phyloP scores from a whole-genome alignment of 495 filamentous ascomycete species.

The Thermochaetoides thermophila region DNA sequence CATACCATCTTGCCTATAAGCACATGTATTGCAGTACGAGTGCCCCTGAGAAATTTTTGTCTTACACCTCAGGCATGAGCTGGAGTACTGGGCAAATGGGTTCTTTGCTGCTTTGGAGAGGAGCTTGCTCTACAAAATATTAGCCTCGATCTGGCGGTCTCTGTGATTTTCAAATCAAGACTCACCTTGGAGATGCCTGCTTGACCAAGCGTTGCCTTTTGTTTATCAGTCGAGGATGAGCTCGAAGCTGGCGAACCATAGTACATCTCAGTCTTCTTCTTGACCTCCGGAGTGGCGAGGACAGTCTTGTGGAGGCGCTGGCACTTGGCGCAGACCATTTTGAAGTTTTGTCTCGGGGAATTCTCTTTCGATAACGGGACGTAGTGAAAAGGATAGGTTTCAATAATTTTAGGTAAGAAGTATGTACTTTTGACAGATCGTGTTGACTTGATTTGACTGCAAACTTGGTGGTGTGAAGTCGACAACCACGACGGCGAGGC shows the following conservation, averaged over 20 bases:
- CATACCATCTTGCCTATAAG: slow-evolving; percentile 49
- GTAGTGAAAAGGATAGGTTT: too few relatives aligned
- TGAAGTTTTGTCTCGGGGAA: too few relatives aligned
- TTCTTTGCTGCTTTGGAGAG: slow-evolving; percentile 54
- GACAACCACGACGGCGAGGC: too few relatives aligned
- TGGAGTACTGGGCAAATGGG: slow-evolving; percentile 51
- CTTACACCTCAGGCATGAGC: slow-evolving; percentile 46
- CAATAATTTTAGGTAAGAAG: too few relatives aligned
- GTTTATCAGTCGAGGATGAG: slow-evolving; percentile 26
- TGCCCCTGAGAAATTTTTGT: slow-evolving; percentile 49
- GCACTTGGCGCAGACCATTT: slow-evolving; percentile 59
- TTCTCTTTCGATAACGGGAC: too few relatives aligned
- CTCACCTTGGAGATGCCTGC: slow-evolving; percentile 40
- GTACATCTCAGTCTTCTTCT: slow-evolving; percentile 60
- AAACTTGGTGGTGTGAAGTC: too few relatives aligned
- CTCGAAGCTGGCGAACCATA: slow-evolving; percentile 42
- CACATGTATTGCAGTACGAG: slow-evolving; percentile 50
- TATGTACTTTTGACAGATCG: too few relatives aligned
- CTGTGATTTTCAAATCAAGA: too few relatives aligned
- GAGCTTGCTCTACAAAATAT: slow-evolving; percentile 42
- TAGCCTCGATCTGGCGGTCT: too few relatives aligned
- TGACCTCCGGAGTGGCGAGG: slow-evolving; percentile 53
- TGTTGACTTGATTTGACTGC: too few relatives aligned
- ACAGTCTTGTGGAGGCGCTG: slow-evolving; percentile 47
- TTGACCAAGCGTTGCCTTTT: slow-evolving; percentile 39